Percentiles rank a stretch among this genome's conserved stretches.
These are phyloP conservation scores for Fusarium brevicatenulatum DNA, from an alignment of 2,329 filamentous ascomycete species.

Conservation along the genomic window DNA sequence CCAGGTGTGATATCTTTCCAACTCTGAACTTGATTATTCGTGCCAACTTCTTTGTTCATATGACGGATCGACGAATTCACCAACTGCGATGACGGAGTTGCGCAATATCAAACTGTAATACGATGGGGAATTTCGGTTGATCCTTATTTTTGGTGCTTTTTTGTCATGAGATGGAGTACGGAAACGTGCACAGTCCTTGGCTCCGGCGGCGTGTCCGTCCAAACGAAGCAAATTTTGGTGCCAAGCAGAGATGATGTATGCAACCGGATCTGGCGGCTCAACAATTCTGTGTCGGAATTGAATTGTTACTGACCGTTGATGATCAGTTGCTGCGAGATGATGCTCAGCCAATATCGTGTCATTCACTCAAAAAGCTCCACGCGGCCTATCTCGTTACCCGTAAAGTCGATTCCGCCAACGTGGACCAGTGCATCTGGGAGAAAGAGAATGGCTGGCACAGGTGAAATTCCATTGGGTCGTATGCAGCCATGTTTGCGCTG, in stretches of 20 bases:
- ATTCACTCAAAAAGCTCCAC: conserved; percentile 16
- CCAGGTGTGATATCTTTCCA: conserved; percentile 2
- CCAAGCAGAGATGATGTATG: conserved; percentile 39
- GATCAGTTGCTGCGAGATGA: conserved; percentile 6
- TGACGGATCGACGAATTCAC: conserved; percentile 8
- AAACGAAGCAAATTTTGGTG: conserved; percentile 30
- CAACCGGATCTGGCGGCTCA: conserved; percentile 42
- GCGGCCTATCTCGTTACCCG: conserved; percentile 1
- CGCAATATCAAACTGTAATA: conserved; percentile 8
- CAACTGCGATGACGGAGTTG: background rate
- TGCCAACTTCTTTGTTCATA: background rate
- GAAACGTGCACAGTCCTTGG: conserved; percentile 28
- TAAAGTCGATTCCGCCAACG: conserved; percentile 6
- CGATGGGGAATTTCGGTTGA: conserved; percentile 31
- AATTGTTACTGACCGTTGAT: background rate
- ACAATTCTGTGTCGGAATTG: conserved; percentile 2
- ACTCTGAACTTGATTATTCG: conserved; percentile 6
- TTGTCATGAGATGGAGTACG: background rate
- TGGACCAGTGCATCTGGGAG: conserved; percentile 12
- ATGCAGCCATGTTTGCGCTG: conserved; percentile 9
- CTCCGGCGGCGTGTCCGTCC: conserved; percentile 40
- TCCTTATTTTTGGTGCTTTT: conserved; percentile 33
- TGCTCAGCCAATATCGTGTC: background rate
- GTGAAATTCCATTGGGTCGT: background rate
- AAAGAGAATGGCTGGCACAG: conserved; percentile 7